These are phyloP conservation scores for Crepidotus variabilis DNA, from an alignment of 768 basidiomycete genomes.

Conservation along the genomic window DNA sequence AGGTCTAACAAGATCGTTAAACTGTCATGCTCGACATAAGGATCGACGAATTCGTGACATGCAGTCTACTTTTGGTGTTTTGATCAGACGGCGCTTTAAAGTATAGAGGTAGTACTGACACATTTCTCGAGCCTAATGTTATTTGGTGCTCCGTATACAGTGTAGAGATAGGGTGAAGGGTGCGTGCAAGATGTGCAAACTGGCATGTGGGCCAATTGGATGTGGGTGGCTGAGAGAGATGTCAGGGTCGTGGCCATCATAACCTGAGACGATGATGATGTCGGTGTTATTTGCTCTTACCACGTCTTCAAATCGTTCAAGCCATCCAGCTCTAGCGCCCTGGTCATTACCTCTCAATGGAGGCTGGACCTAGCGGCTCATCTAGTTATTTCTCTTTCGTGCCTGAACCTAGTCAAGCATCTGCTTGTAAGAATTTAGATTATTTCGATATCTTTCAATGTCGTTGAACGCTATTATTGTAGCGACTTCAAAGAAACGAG, in stretches of 20 bases:
- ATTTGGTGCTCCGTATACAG: slow-evolving; percentile 72
- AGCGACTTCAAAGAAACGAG: not conserved
- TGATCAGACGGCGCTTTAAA: too few relatives aligned
- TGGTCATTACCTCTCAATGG: too few relatives aligned
- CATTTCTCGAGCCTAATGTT: slow-evolving; percentile 84
- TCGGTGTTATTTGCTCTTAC: too few relatives aligned
- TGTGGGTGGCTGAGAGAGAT: not conserved
- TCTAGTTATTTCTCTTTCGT: not conserved
- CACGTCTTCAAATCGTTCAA: too few relatives aligned
- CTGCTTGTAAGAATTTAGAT: not conserved
- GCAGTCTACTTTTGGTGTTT: slow-evolving; percentile 33
- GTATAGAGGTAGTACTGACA: slow-evolving; percentile 46
- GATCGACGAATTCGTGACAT: slow-evolving; percentile 73
- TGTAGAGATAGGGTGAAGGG: slow-evolving; percentile 68
- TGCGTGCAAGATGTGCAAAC: slow-evolving; percentile 77
- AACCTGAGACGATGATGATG: too few relatives aligned
- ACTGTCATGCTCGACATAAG: slow-evolving; percentile 82
- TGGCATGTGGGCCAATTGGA: slow-evolving; percentile 39
- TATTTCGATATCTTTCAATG: not conserved
- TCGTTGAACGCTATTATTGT: not conserved
- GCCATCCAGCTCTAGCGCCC: too few relatives aligned
- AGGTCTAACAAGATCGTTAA: slow-evolving; percentile 75
- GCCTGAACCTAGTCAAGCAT: not conserved
- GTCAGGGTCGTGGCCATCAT: not conserved
- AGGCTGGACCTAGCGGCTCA: not conserved